Conservation (phyloP, 2,329 filamentous ascomycete species). For the Trichoderma simmonsii region DNA sequence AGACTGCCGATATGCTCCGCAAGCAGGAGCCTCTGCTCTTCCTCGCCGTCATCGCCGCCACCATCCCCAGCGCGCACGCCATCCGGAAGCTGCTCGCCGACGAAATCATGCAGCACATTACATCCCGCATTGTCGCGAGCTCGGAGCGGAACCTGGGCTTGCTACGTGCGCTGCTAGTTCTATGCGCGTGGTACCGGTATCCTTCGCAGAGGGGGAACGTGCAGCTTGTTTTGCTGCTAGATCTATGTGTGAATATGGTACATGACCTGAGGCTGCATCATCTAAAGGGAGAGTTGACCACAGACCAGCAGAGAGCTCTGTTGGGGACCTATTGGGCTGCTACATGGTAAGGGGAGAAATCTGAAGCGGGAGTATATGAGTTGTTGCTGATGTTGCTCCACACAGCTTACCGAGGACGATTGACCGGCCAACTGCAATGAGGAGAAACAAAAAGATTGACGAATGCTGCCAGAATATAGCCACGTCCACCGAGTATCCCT, state of each 20-base stretch:
- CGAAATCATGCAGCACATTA: slow-evolving; percentile 18
- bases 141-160: slow-evolving; percentile 19
- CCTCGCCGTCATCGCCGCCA: slow-evolving; percentile 13
- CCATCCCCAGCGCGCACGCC: slow-evolving; percentile 1
- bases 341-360: not conserved
- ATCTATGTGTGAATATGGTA: slow-evolving; percentile 11
- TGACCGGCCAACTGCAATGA: not conserved
- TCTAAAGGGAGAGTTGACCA: not conserved
- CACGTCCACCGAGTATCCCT: slow-evolving; percentile 13
- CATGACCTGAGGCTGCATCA: slow-evolving; percentile 11
- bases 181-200: slow-evolving; percentile 18
- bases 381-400: not conserved
- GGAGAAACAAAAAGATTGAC: not conserved
- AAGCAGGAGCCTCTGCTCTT: slow-evolving; percentile 18
- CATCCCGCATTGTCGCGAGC: slow-evolving; percentile 14
- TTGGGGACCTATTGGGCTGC: slow-evolving; percentile 16
- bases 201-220: slow-evolving; percentile 16
- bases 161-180: slow-evolving; percentile 13
- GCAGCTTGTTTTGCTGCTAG: slow-evolving; percentile 11
- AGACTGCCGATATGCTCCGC: not conserved
- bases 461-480: slow-evolving; percentile 12
- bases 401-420: not conserved
- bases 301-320: slow-evolving; percentile 16
- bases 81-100: slow-evolving; percentile 9
- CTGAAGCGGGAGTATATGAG: not conserved